These are phyloP conservation scores for Epichloe festucae DNA, from an alignment of 2,329 filamentous ascomycete species.

Conservation along the genomic window DNA sequence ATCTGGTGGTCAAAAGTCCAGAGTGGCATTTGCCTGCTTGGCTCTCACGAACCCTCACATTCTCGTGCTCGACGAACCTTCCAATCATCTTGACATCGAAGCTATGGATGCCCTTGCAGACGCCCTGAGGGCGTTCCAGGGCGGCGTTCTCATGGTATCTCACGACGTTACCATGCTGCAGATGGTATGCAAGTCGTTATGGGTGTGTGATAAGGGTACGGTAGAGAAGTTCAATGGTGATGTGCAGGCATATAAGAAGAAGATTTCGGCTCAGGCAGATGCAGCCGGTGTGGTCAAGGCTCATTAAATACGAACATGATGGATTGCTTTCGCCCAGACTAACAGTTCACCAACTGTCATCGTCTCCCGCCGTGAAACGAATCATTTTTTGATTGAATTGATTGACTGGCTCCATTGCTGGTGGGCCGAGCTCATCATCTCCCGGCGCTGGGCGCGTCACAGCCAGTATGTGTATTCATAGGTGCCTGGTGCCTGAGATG, in stretches of 20 bases:
- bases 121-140: constrained; percentile 76
- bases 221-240: constrained; percentile 95
- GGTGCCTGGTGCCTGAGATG: constrained; percentile 2
- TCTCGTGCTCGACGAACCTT: constrained; percentile 93
- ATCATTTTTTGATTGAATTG: too few relatives aligned
- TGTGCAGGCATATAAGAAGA: constrained; percentile 95
- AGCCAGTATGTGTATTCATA: not conserved
- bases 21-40: constrained; percentile 95
- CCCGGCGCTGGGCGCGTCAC: not conserved
- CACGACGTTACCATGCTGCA: constrained; percentile 99
- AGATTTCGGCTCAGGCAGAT: constrained; percentile 80
- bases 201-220: constrained; percentile 90
- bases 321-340: not conserved
- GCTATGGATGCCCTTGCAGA: constrained; percentile 92
- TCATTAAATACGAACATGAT: constrained; percentile 26
- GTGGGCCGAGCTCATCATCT: too few relatives aligned
- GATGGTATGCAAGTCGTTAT: constrained; percentile 85
- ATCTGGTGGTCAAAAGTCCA: constrained; percentile 95
- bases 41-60: constrained; percentile 93
- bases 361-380: too few relatives aligned
- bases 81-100: constrained; percentile 97
- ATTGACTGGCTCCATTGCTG: too few relatives aligned
- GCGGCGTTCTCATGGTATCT: constrained; percentile 94
- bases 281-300: constrained; percentile 71
- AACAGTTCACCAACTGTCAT: too few relatives aligned